phyloP scores from a whole-genome alignment of 805 yeast genomes.

The Candida quercuum region DNA sequence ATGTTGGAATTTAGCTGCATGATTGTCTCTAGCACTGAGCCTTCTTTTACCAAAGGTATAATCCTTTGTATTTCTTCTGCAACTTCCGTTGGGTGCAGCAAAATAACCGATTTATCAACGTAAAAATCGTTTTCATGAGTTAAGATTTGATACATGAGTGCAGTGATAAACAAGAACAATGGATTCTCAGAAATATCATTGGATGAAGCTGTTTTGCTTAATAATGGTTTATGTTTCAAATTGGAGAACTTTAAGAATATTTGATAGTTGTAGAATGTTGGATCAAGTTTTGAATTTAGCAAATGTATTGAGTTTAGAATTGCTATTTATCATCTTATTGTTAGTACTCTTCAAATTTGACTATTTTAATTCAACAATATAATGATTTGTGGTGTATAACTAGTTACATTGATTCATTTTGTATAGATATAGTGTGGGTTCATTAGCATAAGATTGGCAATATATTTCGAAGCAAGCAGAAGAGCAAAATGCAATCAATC shows the following conservation, averaged over 20 bases:
- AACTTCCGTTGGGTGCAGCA: background rate
- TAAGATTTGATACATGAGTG: background rate
- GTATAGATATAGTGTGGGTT: too few species aligned
- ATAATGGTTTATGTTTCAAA: background rate
- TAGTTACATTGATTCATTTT: too few species aligned
- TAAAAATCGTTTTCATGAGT: constrained; percentile 2
- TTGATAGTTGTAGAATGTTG: constrained; percentile 1
- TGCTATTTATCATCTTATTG: background rate
- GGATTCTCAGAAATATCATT: background rate
- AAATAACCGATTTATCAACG: constrained; percentile 5
- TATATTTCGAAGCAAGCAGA: too few species aligned
- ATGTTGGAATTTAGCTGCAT: background rate
- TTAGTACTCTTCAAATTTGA: background rate
- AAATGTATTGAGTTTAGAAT: background rate
- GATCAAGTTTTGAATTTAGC: background rate
- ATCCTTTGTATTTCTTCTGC: background rate
- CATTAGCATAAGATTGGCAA: too few species aligned
- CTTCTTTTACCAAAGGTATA: background rate
- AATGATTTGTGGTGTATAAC: background rate
- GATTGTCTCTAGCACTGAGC: background rate
- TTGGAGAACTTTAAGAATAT: background rate
- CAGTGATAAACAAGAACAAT: background rate
- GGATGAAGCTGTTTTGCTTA: background rate
- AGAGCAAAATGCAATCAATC: too few species aligned
- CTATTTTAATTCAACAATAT: too few species aligned